Conservation (phyloP, 2,329 filamentous ascomycete genomes). For the Trichoderma citrinoviride region DNA sequence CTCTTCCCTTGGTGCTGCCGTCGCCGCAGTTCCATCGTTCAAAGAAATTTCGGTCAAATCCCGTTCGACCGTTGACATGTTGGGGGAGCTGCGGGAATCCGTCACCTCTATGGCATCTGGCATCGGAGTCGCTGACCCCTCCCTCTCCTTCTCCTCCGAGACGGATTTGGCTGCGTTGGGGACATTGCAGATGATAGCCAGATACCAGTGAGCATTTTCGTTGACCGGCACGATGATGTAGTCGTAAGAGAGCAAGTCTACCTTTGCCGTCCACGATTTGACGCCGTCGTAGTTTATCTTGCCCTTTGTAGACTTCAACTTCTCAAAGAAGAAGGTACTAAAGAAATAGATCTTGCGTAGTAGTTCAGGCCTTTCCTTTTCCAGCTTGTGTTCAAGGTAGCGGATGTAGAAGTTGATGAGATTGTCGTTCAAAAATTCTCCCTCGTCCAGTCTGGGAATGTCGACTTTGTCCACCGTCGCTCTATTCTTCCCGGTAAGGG, state of each 20-base stretch:
- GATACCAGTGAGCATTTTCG: slow-evolving; percentile 84
- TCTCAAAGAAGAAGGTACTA: slow-evolving; percentile 88
- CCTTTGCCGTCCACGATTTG: slow-evolving; percentile 79
- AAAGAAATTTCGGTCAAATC: slow-evolving; percentile 29
- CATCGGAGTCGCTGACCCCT: slow-evolving; percentile 10
- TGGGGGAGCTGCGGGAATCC: slow-evolving; percentile 17
- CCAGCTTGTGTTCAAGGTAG: slow-evolving; percentile 62
- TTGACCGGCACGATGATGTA: slow-evolving; percentile 93
- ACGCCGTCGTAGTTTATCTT: slow-evolving; percentile 82
- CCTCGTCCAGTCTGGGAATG: slow-evolving; percentile 74
- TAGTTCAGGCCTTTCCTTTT: slow-evolving; percentile 52
- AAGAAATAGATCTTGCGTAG: slow-evolving; percentile 76
- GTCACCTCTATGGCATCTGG: slow-evolving; percentile 22
- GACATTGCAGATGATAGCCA: slow-evolving; percentile 92
- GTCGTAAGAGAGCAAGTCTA: slow-evolving; percentile 81
- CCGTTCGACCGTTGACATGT: slow-evolving; percentile 24
- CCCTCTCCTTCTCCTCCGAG: slow-evolving; percentile 14
- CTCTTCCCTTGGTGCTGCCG: slow-evolving; percentile 9
- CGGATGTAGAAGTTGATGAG: slow-evolving; percentile 85
- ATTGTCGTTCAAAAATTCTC: slow-evolving; percentile 88
- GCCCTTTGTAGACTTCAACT: slow-evolving; percentile 61
- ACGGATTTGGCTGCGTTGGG: slow-evolving; percentile 52
- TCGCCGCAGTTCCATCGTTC: slow-evolving; percentile 20
- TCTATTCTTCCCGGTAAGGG: slow-evolving; percentile 55
- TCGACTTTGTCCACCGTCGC: slow-evolving; percentile 69